Base-by-base conservation (phyloP, 768 basidiomycete genomes). In the Steccherinum ochraceum region DNA sequence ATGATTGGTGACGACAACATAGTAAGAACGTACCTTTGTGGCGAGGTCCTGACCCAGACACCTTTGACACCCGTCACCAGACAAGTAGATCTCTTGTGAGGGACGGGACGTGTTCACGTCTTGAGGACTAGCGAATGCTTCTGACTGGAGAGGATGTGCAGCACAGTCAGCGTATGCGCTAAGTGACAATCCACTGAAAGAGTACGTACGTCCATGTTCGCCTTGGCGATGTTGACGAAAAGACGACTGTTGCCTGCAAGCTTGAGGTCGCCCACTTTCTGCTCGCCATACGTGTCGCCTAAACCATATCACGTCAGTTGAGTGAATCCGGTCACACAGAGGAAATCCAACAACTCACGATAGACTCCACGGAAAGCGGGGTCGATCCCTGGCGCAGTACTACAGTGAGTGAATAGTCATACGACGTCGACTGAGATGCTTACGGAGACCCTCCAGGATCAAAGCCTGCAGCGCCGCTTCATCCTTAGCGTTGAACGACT, bases 331-430 rank as follows among this genome's bases (percentile, higher is more conserved):
- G 18, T 43, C 27, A 12, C 46, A 11, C 7, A 25, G 49, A 24
- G 4, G 25, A 49, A 40, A 40, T 49, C 25, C 54, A 18, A 23
- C 23, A 7, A 67, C 78, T 56, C 60, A 80, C 84, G 84, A 59
- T 77, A 82, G 25, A 79, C 77, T 49, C 89, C 87, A 49, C 74
- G 76, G 71, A 90, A 83, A 2, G 83, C 76, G 10, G 89, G 86
- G 41, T 85, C 83, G 45, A 88, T 70, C 48, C 89, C 86, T 89
- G 48, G 7, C 48, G 1, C 5, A 13, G 18, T 12, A 35, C 46
- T 24, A 24, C 24, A 11, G 21, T 58, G 18, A 61, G 50, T 43
- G 56, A 2, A 12, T 23, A 23, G 44, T 7, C 40, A 41, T 45
- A 3, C 35, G 23, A 11, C 16, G n/a, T n/a, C n/a, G n/a, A n/a